Evolutionary conservation across 805 yeast genomes (phyloP).

Genomic region (Lachancea sp.): DNA sequence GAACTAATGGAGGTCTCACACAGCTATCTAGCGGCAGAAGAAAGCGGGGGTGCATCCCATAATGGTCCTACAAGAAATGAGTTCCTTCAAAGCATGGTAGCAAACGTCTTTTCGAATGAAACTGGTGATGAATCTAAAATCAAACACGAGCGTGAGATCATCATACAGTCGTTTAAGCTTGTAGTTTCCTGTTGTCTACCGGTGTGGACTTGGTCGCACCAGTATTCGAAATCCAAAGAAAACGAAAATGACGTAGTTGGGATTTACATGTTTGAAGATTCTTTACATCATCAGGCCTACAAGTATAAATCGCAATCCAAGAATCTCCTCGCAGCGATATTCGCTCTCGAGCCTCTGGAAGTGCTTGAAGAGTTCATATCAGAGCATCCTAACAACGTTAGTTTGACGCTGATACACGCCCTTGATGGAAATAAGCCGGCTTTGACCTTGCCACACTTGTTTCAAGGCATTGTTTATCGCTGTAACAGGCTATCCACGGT

Average conservation of each 20-base stretch:
- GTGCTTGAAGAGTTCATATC: slow-evolving; percentile 59
- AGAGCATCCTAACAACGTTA: slow-evolving; percentile 22
- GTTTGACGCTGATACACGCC: slow-evolving; percentile 45
- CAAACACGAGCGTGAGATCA: slow-evolving; percentile 42
- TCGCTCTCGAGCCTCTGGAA: slow-evolving; percentile 64
- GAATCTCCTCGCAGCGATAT: slow-evolving; percentile 55
- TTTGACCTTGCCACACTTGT: slow-evolving; percentile 59
- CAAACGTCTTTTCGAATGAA: slow-evolving; percentile 32
- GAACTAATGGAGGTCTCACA: slow-evolving; percentile 56
- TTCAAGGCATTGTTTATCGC: slow-evolving; percentile 35
- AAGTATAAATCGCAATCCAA: slow-evolving; percentile 66
- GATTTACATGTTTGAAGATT: slow-evolving; percentile 21
- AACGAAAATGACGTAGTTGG: slow-evolving; percentile 3
- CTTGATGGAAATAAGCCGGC: slow-evolving; percentile 81
- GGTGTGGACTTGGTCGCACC: slow-evolving; percentile 59
- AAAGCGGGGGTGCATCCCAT: slow-evolving; percentile 21
- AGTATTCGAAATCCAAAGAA: slow-evolving; percentile 7
- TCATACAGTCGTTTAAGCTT: slow-evolving; percentile 58
- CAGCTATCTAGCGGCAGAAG: slow-evolving; percentile 40
- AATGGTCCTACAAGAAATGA: slow-evolving; percentile 20
- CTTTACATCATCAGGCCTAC: slow-evolving; percentile 44
- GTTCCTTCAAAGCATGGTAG: slow-evolving; percentile 30
- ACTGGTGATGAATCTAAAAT: slow-evolving; percentile 35
- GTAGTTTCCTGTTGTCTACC: slow-evolving; percentile 49
- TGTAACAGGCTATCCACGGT: slow-evolving; percentile 18